A percentile compares a stretch with the other conserved stretches of the same genome.
These are phyloP conservation scores for Sporisorium scitamineum DNA, from an alignment of 1,284 basidiomycete genomes.

Conservation along the genomic window DNA sequence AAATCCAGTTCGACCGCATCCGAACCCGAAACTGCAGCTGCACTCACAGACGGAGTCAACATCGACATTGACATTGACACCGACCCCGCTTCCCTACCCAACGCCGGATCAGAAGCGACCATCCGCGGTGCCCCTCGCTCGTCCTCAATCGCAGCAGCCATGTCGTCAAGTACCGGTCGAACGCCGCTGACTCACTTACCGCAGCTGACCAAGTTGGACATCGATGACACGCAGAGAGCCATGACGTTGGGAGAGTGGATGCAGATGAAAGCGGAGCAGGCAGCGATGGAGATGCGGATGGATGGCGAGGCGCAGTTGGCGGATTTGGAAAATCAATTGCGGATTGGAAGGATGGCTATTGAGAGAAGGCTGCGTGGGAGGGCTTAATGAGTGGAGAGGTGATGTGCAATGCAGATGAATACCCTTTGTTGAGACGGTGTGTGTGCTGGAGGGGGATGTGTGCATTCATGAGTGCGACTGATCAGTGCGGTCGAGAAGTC, in stretches of 20 bases:
- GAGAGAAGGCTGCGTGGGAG: slow-evolving; percentile 26
- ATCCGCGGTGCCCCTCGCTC: slow-evolving; percentile 30
- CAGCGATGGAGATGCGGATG: slow-evolving; percentile 42
- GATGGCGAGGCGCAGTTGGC: slow-evolving; percentile 29
- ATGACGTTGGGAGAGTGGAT: slow-evolving; percentile 54
- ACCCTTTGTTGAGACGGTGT: neutral
- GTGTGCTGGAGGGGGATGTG: neutral
- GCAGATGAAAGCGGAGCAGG: slow-evolving; percentile 36
- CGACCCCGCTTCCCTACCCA: slow-evolving; percentile 11
- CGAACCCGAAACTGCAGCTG: slow-evolving; percentile 10
- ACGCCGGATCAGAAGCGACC: slow-evolving; percentile 31
- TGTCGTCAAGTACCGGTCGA: neutral
- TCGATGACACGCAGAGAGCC: slow-evolving; percentile 25
- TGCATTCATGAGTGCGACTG: neutral
- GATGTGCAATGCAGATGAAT: neutral
- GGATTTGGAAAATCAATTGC: slow-evolving; percentile 31
- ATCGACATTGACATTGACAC: neutral
- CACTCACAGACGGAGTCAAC: neutral
- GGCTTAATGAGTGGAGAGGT: neutral
- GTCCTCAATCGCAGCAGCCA: slow-evolving; percentile 2
- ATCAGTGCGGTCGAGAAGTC: too few relatives aligned
- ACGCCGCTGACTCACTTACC: slow-evolving; percentile 21
- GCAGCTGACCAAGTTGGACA: slow-evolving; percentile 18
- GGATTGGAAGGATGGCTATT: slow-evolving; percentile 10
- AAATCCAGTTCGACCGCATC: slow-evolving; percentile 9